Base-by-base conservation (phyloP, 164 flowering plant genomes). In the Dillenia turbinata region DNA sequence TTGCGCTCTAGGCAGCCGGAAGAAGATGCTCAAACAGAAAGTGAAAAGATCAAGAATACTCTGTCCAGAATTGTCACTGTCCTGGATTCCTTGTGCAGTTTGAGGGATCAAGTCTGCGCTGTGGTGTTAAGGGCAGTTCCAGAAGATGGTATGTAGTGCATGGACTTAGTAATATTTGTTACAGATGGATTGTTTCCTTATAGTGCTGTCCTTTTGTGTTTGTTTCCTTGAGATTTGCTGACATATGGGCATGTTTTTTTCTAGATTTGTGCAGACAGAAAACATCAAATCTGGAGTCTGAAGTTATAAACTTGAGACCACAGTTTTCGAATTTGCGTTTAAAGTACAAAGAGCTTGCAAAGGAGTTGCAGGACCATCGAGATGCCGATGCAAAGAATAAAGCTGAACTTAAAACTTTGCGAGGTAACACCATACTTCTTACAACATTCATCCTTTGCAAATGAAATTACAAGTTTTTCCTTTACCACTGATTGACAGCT, bases 311-410 rank as follows among this genome's bases (percentile, higher is more conserved):
- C 58, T 66, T 89, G 71, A 82, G 90, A 61, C 66, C 62, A 61
- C 71, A 63, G 33, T 66, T 86, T 2, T 69, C 68, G 61, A 85
- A 88, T 75, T 83, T 91, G 67, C 92, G 83, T 71, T 65, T 89
- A 78, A 86, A 82, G 77, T 90, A 87, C 62, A 81, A 64, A 64
- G 68, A 75, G 24, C 52, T 86, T 54, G 72, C 81, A 22, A 68
- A 63, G 64, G 88, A 87, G 64, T 54, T 91, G 59, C 88, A 75
- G 65, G 73, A 26, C 43, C 76, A 67, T 65, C 74, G 69, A 60
- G 96, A 83, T 64, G 65, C 52, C 50, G 77, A 86, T 76, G 88
- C 87, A 26, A 87, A 81, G 69, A 79, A 81, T 65, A 91, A 89
- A 75, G 84, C 87, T 57, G 87, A 80, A 69, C 66, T 83, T 56